Evolutionary conservation across 805 yeast genomes (phyloP), one percentile per base, ranked within the genome.

Genomic region (Ascoidea asiatica): DNA sequence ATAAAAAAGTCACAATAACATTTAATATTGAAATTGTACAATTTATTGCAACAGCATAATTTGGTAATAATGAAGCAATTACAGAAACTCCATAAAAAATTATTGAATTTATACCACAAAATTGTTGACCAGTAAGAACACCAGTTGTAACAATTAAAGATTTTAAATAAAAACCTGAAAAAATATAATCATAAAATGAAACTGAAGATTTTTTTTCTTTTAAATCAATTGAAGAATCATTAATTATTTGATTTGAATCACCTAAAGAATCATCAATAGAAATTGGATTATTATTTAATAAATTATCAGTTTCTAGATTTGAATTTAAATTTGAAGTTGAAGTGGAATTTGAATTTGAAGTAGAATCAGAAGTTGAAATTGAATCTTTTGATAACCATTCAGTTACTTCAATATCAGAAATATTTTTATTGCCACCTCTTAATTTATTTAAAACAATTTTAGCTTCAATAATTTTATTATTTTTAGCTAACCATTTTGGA

Each of bases 41-140:
- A 56, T 89, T 90, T 52, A 89, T 75, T 7, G 72, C 52, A 4
- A 82, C 74, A 1, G 97, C 80, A 45, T 75, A 68, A 11, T 73
- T 63, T 1, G 97, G 96, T 50, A 87, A 71, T 4, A 83, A 64
- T 5, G 75, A 65, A n/a, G 79, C 68, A 43, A 92, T 66, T 1
- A 90, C 83, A 13, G 85, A 75, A 4, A 90, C 96, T 4, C 98
- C 98, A 59, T 90, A 92, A 58, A 90, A 86, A 19, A 92, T 77
- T 48, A 92, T 87, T 1, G 95, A 78, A 60, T 92, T 92, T 57
- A 92, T 85, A 33, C 98, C 98, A 53, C 87, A 79, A 46, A 90
- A 75, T 60, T 92, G 98, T 64, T 92, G 98, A 17, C 89, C 81
- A 19, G 80, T 64, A 68, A 89, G 73, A 17, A 87, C 70, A 2